Evolutionary conservation across 73 alveolate species (phyloP).

Genomic region (Halteria grandinella): DNA sequence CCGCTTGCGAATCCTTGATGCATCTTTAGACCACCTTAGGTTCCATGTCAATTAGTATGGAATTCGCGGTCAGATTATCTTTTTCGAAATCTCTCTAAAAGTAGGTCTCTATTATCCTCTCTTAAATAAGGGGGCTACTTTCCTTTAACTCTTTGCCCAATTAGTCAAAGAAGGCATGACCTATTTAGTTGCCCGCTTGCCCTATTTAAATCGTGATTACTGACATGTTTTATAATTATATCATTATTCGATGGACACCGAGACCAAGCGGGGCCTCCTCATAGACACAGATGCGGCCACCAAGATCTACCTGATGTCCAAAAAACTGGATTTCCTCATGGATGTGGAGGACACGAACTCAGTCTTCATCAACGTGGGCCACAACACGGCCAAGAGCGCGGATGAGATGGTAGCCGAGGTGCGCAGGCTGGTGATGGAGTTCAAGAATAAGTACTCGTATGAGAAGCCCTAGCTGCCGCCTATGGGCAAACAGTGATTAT

Average conservation of each 20-base stretch:
- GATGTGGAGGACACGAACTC: conserved; percentile 20
- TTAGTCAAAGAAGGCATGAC: conserved; percentile 36
- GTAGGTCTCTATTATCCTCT: conserved; percentile 25
- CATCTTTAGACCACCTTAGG: conserved; percentile 72
- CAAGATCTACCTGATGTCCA: conserved; percentile 8
- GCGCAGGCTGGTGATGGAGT: conserved; percentile 13
- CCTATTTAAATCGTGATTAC: conserved; percentile 62
- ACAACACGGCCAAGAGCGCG: too few species aligned
- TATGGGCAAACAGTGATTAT: too few species aligned
- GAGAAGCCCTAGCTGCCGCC: too few species aligned
- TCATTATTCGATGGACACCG: conserved; percentile 1
- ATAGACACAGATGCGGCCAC: conserved; percentile 38
- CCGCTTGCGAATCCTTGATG: neutral
- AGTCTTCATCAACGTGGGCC: conserved; percentile 24
- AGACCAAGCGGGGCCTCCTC: conserved; percentile 37
- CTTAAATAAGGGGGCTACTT: conserved; percentile 39
- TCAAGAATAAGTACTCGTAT: conserved; percentile 35
- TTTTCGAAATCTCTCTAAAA: conserved; percentile 50
- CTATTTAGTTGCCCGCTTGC: conserved; percentile 69
- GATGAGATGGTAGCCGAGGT: conserved; percentile 38
- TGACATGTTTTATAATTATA: conserved; percentile 41
- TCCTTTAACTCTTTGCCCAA: conserved; percentile 25
- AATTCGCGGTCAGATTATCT: conserved; percentile 34
- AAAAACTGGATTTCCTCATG: conserved; percentile 23
- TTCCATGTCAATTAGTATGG: conserved; percentile 69